Evolutionary conservation across 2,329 filamentous ascomycete species (phyloP).

Genomic region (Niveomyces coronatus): DNA sequence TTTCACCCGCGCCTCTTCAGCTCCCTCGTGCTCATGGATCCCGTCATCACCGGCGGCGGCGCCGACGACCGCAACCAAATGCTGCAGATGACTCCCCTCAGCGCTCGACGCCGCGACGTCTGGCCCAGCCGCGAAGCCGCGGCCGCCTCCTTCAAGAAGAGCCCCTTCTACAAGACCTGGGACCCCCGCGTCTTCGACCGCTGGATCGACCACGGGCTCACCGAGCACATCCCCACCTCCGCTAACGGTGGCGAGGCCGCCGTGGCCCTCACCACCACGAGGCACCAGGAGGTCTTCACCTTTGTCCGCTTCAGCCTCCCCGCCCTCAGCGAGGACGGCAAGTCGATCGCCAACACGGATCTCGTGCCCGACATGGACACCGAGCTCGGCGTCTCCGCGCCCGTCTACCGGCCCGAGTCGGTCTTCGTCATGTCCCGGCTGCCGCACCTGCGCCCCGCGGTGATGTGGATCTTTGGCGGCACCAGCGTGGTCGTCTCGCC

Average conservation of each 20-base stretch:
- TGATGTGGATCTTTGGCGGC: constrained; percentile 60
- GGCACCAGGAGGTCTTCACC: constrained; percentile 67
- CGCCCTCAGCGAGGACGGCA: constrained; percentile 28
- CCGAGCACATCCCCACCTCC: constrained; percentile 38
- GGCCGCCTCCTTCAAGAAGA: constrained; percentile 52
- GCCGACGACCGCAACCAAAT: constrained; percentile 23
- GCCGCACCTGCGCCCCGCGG: constrained; percentile 49
- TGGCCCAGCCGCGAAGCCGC: constrained; percentile 74
- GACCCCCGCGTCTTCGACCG: constrained; percentile 64
- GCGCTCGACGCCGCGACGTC: constrained; percentile 61
- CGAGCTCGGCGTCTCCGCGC: constrained; percentile 27
- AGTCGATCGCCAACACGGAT: constrained; percentile 28
- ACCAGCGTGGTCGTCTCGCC: constrained; percentile 46
- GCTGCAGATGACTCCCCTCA: constrained; percentile 42
- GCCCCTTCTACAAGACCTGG: constrained; percentile 68
- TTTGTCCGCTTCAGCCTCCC: constrained; percentile 54
- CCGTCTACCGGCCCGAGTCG: constrained; percentile 60
- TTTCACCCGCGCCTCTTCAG: constrained; percentile 74
- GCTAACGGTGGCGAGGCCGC: constrained; percentile 28
- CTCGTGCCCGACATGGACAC: constrained; percentile 37
- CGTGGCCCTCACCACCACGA: constrained; percentile 70
- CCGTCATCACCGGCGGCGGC: constrained; percentile 54
- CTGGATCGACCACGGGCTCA: constrained; percentile 57
- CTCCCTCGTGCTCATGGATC: constrained; percentile 70
- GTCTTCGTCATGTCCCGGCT: constrained; percentile 45